phyloP scores from a whole-genome alignment of 1,139 yeast species.

The Yamadazyma siamensis region DNA sequence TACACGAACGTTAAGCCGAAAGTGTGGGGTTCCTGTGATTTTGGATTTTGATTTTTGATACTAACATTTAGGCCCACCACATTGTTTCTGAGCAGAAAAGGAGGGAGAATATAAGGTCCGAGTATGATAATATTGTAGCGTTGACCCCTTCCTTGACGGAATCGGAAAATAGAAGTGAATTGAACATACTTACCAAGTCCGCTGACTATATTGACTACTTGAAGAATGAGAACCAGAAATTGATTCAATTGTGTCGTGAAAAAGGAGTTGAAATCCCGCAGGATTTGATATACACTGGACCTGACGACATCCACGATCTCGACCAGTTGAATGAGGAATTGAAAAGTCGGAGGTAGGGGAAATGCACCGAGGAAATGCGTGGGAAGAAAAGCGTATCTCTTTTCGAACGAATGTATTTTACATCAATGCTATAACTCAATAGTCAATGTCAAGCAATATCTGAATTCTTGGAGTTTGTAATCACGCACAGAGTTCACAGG shows the following conservation, averaged over 20 bases:
- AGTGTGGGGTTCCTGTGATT: constrained; percentile 4
- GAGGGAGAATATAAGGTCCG: constrained; percentile 45
- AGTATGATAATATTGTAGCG: constrained; percentile 42
- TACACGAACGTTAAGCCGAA: background rate
- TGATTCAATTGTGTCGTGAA: constrained; percentile 31
- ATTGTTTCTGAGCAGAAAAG: constrained; percentile 51
- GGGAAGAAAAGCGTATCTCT: no score
- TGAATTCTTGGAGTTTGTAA: constrained; percentile 16
- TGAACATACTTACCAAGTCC: constrained; percentile 43
- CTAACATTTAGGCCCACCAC: constrained; percentile 39
- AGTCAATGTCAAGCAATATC: constrained; percentile 21
- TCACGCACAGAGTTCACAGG: constrained; percentile 25
- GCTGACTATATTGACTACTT: constrained; percentile 45
- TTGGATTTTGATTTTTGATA: constrained; percentile 1
- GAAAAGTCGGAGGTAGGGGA: constrained; percentile 4
- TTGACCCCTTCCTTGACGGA: constrained; percentile 42
- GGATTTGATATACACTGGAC: constrained; percentile 38
- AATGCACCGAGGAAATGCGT: no score
- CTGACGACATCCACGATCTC: constrained; percentile 20
- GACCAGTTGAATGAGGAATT: constrained; percentile 11
- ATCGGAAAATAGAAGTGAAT: constrained; percentile 44
- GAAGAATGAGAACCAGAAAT: constrained; percentile 35
- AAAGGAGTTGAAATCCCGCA: constrained; percentile 39
- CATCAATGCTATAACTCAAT: constrained; percentile 13
- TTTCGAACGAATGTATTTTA: no score